Evolutionary conservation across 169 alveolate species (phyloP).

Genomic region (Plasmodium coatneyi): DNA sequence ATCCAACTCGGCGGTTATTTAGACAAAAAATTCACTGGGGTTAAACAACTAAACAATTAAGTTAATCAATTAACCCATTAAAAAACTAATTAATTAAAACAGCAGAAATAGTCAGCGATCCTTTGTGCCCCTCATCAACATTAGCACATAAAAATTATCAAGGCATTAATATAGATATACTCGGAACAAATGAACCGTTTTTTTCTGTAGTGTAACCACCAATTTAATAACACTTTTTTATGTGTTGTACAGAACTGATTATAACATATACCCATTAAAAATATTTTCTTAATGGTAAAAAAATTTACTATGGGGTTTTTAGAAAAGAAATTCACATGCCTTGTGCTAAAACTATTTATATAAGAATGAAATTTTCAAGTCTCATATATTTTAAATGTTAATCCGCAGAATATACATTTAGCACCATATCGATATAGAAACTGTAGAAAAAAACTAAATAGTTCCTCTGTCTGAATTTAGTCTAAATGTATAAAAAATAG

Average conservation of each 20-base stretch:
- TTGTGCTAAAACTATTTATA: not conserved
- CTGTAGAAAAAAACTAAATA: not conserved
- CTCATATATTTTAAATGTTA: too few relatives aligned
- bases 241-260: not conserved
- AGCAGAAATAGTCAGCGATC: not conserved
- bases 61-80: too few relatives aligned
- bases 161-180: too few relatives aligned
- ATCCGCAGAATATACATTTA: not conserved
- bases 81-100: too few relatives aligned
- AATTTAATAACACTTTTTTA: not conserved
- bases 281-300: not conserved
- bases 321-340: too few relatives aligned
- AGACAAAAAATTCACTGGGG: not conserved
- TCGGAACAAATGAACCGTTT: too few relatives aligned
- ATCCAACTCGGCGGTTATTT: not conserved
- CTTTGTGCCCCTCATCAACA: not conserved
- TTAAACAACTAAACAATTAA: too few relatives aligned
- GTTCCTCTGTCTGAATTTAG: not conserved
- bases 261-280: too few relatives aligned
- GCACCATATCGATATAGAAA: not conserved
- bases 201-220: not conserved
- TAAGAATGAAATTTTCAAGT: not conserved
- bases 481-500: not conserved
- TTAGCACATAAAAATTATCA: not conserved
- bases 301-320: not conserved